Base-by-base conservation (phyloP, 768 basidiomycete genomes). In the Mycena latifolia region DNA sequence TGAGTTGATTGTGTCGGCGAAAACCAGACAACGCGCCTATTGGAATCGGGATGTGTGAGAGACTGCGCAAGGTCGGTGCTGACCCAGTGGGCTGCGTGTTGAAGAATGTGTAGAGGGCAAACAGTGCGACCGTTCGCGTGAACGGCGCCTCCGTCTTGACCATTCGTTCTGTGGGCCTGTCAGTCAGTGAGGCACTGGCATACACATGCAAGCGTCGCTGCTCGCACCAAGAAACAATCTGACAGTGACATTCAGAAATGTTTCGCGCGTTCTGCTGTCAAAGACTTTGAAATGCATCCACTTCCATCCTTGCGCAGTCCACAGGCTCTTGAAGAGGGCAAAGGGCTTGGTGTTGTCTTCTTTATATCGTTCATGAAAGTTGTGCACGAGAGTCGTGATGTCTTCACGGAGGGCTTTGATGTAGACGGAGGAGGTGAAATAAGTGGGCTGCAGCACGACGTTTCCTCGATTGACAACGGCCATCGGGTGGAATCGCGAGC, bases 391-490 rank as follows among this genome's bases (percentile, higher is more conserved):
- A 4, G 70, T 72, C 3, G 81, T 76, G 29, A 94, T 82, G 75
- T 95, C 93, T 29, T 87, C 83, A 3, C 90, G 85, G 24, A 92
- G 80, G 17, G 87, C 79, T 22, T 85, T 77, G 11, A 93, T 87
- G 75, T 89, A 95, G 25, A 90, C 72, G 0, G 91, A 92, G 4
- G 92, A 94, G 0, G 92, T 91, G 74, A 93, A 95, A 76, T 91
- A 94, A 22, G 83, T 80, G 1, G 92, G 92, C 71, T 94, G 93
- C 12, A 94, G 77, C 41, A 85, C 78, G 66, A 89, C 75, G 25
- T 89, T 86, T 14, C 92, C 91, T 17, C 90, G 86, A 53, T 77
- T 71, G 17, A 83, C 80, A 24, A 90, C 87, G 20, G 88, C 82
- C 29, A 89, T 86, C 11, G 80, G 71, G n/a, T n/a, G n/a, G n/a